A percentile compares a stretch with the other conserved stretches of the same genome.
phyloP scores from a whole-genome alignment of 768 basidiomycete species.

The Trametes cingulata region DNA sequence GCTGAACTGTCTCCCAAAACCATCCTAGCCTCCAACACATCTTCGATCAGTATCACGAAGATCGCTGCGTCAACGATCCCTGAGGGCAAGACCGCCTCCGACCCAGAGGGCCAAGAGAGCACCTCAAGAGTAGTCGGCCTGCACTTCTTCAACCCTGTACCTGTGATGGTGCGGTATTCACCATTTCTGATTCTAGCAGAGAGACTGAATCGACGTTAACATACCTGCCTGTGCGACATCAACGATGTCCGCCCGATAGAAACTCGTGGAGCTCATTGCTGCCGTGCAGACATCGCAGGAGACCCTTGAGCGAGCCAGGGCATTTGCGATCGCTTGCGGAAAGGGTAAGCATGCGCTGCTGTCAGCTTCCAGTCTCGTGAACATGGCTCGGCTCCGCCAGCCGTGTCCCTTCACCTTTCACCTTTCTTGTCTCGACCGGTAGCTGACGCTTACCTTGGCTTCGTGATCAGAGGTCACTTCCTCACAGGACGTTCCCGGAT shows the following conservation, averaged over 20 bases:
- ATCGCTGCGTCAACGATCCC: conserved; percentile 81
- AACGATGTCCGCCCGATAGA: conserved; percentile 37
- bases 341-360: conserved; percentile 57
- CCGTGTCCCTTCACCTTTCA: background rate
- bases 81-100: conserved; percentile 54
- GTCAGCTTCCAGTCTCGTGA: background rate
- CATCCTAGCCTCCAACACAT: conserved; percentile 91
- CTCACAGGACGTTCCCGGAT: conserved; percentile 91
- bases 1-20: conserved; percentile 67
- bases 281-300: conserved; percentile 85
- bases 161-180: conserved; percentile 74
- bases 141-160: conserved; percentile 97
- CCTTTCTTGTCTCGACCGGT: background rate
- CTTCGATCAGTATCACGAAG: conserved; percentile 92
- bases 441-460: background rate
- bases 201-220: background rate
- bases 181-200: no score
- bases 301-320: conserved; percentile 72
- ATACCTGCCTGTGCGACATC: background rate
- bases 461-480: conserved; percentile 72
- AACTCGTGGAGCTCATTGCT: conserved; percentile 94
- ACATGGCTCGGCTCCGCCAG: background rate
- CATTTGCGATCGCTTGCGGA: conserved; percentile 85
- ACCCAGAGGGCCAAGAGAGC: conserved; percentile 59
- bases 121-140: conserved; percentile 83